These are phyloP conservation scores for Microdochium paspali DNA, from an alignment of 2,329 filamentous ascomycete species.

Conservation along the genomic window DNA sequence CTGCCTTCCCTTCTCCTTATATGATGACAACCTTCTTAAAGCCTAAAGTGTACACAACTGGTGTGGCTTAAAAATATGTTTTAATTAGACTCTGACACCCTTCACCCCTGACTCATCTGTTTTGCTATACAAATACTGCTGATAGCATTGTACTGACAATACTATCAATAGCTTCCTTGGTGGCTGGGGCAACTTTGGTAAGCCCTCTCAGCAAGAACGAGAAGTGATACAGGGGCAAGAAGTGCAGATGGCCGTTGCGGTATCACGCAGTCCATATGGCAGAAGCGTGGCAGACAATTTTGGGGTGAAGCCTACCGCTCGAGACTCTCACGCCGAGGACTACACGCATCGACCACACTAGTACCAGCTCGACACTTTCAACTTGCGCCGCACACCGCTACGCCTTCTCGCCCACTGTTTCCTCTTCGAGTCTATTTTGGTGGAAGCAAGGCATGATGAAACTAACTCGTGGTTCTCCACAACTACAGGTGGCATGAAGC, in stretches of 20 bases:
- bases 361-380: neutral
- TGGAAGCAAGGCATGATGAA: neutral
- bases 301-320: too few relatives aligned
- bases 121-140: neutral
- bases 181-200: constrained; percentile 67
- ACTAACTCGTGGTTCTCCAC: neutral
- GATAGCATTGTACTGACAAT: constrained; percentile 8
- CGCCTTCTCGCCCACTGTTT: neutral
- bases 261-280: too few relatives aligned
- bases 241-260: too few relatives aligned
- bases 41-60: neutral
- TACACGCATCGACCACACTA: neutral
- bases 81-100: constrained; percentile 1
- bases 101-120: neutral
- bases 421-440: neutral
- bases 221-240: too few relatives aligned
- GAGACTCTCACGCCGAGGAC: too few relatives aligned
- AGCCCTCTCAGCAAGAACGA: constrained; percentile 25
- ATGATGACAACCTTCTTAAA: constrained; percentile 1
- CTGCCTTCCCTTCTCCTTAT: neutral
- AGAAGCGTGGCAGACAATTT: too few relatives aligned
- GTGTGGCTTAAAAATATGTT: constrained; percentile 1
- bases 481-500: constrained; percentile 42
- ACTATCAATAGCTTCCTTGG: constrained; percentile 54
- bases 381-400: neutral